Percentiles rank a stretch among this genome's conserved stretches.
Conservation (phyloP, 176 grass and related monocot genomes). For the Secale cereale region DNA sequence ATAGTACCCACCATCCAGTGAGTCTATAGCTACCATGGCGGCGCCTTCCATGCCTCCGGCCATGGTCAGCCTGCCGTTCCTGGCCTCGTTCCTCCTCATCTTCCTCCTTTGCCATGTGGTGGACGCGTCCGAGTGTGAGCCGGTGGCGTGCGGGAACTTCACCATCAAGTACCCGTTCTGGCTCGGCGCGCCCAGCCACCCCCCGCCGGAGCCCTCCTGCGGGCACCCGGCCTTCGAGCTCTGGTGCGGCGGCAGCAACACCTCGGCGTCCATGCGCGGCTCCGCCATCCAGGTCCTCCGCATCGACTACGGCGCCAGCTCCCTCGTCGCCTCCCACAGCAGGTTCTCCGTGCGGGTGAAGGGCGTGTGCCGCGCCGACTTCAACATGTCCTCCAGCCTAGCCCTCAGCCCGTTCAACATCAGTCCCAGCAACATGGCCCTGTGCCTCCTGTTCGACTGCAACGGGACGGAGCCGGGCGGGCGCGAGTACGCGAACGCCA, state of each 20-base stretch:
- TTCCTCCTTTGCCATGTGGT: background rate
- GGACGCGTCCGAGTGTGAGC: background rate
- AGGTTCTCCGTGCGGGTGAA: background rate
- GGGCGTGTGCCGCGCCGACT: conserved; percentile 30
- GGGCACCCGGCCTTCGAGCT: conserved; percentile 50
- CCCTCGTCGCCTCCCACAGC: conserved; percentile 9
- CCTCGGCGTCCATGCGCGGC: background rate
- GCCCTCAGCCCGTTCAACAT: conserved; percentile 21
- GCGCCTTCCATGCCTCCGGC: no score
- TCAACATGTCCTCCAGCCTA: conserved; percentile 46
- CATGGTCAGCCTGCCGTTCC: no score
- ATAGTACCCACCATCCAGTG: no score
- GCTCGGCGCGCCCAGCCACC: background rate
- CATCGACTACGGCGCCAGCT: conserved; percentile 34
- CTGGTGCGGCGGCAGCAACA: background rate
- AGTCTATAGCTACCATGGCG: no score
- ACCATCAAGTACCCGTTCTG: conserved; percentile 55
- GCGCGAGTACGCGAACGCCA: background rate
- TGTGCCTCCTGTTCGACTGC: conserved; percentile 61
- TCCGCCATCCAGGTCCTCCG: background rate
- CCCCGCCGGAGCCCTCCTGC: background rate
- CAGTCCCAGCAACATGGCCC: conserved; percentile 18
- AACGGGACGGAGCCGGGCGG: background rate
- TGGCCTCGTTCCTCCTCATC: no score
- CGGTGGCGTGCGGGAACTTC: conserved; percentile 34